Percentiles rank a stretch among this genome's conserved stretches.
Evolutionary conservation across 2,329 filamentous ascomycete species (phyloP).

Genomic region (Pestalotiopsis sp.): DNA sequence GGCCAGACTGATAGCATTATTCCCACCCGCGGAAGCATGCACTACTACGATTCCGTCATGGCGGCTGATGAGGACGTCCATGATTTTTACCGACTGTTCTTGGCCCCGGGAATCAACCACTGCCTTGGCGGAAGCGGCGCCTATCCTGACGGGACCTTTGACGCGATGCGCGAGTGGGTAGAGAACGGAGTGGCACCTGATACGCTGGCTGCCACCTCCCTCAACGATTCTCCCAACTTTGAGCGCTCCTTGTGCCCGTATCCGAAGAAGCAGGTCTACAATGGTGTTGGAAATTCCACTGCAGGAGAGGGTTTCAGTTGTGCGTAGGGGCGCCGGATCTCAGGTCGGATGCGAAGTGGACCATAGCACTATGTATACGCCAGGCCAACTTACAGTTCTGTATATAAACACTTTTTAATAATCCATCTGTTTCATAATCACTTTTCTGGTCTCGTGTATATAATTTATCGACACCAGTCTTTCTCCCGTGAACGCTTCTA

Average conservation of each 20-base stretch:
- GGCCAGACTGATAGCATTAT: background rate
- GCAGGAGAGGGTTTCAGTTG: background rate
- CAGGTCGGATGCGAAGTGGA: no score
- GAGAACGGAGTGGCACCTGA: constrained; percentile 6
- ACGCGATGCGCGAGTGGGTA: background rate
- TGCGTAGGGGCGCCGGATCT: background rate
- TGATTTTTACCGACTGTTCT: constrained; percentile 5
- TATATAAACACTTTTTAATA: no score
- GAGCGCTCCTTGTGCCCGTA: background rate
- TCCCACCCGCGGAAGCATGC: background rate
- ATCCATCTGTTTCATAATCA: no score
- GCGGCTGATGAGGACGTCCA: background rate
- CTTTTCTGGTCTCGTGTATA: no score
- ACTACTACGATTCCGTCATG: background rate
- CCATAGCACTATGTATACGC: no score
- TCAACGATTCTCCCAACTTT: background rate
- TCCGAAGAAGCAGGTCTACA: background rate
- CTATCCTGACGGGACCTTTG: background rate
- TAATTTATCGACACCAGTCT: no score
- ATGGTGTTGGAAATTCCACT: background rate
- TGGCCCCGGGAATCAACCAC: background rate
- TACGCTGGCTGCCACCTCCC: background rate
- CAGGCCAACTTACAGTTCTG: no score
- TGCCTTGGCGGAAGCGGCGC: background rate
- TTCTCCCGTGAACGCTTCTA: no score